These are phyloP conservation scores for Colletotrichum abscissum DNA, from an alignment of 2,329 filamentous ascomycete species.

Conservation along the genomic window DNA sequence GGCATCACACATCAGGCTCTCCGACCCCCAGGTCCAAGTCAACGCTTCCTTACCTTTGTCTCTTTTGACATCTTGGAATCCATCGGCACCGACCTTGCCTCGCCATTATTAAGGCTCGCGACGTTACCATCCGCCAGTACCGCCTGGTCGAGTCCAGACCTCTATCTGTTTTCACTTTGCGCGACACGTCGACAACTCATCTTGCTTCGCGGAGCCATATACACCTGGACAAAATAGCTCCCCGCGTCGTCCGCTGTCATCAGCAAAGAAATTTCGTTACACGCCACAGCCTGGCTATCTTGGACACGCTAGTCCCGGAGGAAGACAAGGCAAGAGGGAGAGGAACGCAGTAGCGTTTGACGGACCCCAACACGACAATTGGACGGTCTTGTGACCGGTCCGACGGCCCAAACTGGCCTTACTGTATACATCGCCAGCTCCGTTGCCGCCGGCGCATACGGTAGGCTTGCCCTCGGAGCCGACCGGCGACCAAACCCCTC, in stretches of 20 bases:
- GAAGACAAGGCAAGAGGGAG: neutral
- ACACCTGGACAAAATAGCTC: neutral
- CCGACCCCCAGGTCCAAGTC: conserved; percentile 34
- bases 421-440: conserved; percentile 68
- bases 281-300: neutral
- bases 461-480: conserved; percentile 69
- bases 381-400: conserved; percentile 46
- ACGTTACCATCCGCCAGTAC: conserved; percentile 21
- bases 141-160: conserved; percentile 6
- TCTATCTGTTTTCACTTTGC: neutral
- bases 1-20: conserved; percentile 33
- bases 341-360: neutral
- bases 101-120: conserved; percentile 15
- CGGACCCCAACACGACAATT: neutral
- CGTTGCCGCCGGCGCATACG: conserved; percentile 74
- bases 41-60: conserved; percentile 36
- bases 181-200: conserved; percentile 2
- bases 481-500: conserved; percentile 62
- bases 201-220: conserved; percentile 7
- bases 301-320: neutral
- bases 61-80: conserved; percentile 21
- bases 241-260: neutral
- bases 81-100: conserved; percentile 7
- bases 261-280: neutral
- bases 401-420: conserved; percentile 69